Conservation (phyloP, 1,284 basidiomycete genomes). For the Nidula niveotomentosa region DNA sequence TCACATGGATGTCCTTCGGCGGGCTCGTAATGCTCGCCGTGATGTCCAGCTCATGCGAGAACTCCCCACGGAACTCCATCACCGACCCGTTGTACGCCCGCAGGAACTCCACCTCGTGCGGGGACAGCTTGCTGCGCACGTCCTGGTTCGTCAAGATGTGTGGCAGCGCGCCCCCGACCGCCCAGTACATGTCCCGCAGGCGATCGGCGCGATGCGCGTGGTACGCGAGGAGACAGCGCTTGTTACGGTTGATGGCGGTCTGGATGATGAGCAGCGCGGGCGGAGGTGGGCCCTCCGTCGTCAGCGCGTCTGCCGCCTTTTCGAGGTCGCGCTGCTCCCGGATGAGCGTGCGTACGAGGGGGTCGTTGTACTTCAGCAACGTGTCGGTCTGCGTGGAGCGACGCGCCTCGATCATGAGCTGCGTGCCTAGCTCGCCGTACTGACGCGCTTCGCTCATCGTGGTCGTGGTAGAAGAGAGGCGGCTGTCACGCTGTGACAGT, state of each 20-base stretch:
- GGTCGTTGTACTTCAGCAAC: constrained; percentile 91
- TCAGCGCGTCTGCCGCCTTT: constrained; percentile 47
- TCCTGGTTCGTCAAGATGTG: constrained; percentile 80
- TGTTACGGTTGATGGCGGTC: constrained; percentile 87
- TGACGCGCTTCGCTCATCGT: constrained; percentile 48
- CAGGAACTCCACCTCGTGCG: constrained; percentile 91
- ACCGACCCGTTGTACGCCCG: constrained; percentile 80
- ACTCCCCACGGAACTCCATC: constrained; percentile 84
- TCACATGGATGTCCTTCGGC: constrained; percentile 80
- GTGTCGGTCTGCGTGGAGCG: constrained; percentile 82
- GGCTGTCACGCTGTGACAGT: too few relatives aligned
- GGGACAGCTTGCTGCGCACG: constrained; percentile 77
- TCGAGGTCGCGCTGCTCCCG: constrained; percentile 93
- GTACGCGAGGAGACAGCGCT: constrained; percentile 92
- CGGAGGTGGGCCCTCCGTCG: constrained; percentile 41
- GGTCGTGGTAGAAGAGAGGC: neutral
- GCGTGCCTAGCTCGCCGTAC: constrained; percentile 83
- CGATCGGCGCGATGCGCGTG: constrained; percentile 83
- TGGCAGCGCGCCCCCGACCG: constrained; percentile 87
- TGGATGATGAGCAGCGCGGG: constrained; percentile 85
- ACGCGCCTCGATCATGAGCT: constrained; percentile 85
- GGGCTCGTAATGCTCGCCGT: constrained; percentile 76
- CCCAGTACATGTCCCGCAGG: constrained; percentile 87
- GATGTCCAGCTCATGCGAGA: constrained; percentile 85
- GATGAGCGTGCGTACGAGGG: constrained; percentile 81